phyloP scores from a whole-genome alignment of 345 rosid species.

The Eucalyptus pumila region DNA sequence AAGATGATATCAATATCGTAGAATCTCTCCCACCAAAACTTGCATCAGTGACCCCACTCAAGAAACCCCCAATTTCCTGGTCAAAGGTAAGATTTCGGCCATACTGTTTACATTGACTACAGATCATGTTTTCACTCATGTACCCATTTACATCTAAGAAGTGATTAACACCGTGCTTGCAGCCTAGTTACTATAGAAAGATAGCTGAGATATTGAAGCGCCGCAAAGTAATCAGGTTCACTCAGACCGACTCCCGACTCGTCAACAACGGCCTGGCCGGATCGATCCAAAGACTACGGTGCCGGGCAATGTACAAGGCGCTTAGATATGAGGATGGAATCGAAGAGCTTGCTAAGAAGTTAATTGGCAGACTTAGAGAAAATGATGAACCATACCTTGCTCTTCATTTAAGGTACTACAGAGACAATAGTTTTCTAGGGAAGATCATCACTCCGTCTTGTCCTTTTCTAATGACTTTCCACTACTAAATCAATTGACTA shows the following conservation, averaged over 20 bases:
- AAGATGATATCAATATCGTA: constrained; percentile 39
- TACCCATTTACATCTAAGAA: not conserved
- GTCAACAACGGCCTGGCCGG: constrained; percentile 45
- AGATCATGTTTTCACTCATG: not conserved
- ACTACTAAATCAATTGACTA: not conserved
- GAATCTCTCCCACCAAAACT: constrained; percentile 34
- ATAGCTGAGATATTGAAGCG: constrained; percentile 24
- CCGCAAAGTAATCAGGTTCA: constrained; percentile 44
- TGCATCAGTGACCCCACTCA: constrained; percentile 19
- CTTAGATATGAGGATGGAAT: constrained; percentile 34
- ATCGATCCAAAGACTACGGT: constrained; percentile 53
- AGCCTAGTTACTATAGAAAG: constrained; percentile 47
- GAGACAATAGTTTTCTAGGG: not conserved
- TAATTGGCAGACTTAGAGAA: constrained; percentile 32
- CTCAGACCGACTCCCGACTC: constrained; percentile 50
- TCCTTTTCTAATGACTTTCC: not conserved
- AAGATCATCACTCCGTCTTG: not conserved
- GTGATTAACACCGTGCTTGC: not conserved
- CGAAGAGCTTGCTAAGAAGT: constrained; percentile 28
- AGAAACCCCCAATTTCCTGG: constrained; percentile 52
- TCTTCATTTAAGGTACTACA: constrained; percentile 52
- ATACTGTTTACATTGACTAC: not conserved
- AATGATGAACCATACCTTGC: constrained; percentile 35
- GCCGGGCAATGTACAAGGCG: constrained; percentile 59
- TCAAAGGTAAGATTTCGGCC: constrained; percentile 28